Base-by-base conservation (phyloP, 257 asterid species). In the Fraxinus anomala region DNA sequence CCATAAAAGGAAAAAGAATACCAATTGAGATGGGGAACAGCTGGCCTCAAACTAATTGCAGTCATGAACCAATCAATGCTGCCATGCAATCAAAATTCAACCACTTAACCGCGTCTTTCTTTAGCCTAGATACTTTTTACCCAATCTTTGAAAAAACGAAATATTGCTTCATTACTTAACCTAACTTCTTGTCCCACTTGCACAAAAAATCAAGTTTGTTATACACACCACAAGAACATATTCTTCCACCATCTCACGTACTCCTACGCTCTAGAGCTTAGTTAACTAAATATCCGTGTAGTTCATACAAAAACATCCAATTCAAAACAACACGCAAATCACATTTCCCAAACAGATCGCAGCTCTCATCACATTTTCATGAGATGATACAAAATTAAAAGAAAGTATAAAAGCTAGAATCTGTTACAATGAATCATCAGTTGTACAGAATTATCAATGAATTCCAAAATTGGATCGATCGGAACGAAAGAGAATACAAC, bases 331-430 rank as follows among this genome's bases (percentile, higher is more conserved):
- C 69, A 24, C 34, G 11, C 33, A 24, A 8, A 24, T 63, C 6
- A 30, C 69, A 63, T 63, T 63, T 63, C 34, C 69, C 19, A 24
- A 23, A 63, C 69, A 63, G 69, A 23, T 24, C 34, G 16, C 16
- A 63, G 69, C 16, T 24, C 65, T n/a, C 69, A 63, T 63, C 69
- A 63, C 69, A 63, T 63, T 63, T n/a, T 26, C 69, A 23, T 24
- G 69, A 34, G 17, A 63, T 63, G 69, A 9, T 63, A 24, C 26
- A 63, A 63, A 31, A 63, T 1, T 10, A 63, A 63, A n/a, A 59
- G 2, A 21, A 61, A 24, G 34, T 24, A 9, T 26, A 10, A 24
- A 24, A 24, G 69, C 34, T 26, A 23, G 19, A 63, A 63, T 24
- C 19, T 6, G 14, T 12, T 10, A 54, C 11, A 54, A 54, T 54